Evolutionary conservation across 2,329 filamentous ascomycete species (phyloP).

Genomic region (Clarireedia paspali): DNA sequence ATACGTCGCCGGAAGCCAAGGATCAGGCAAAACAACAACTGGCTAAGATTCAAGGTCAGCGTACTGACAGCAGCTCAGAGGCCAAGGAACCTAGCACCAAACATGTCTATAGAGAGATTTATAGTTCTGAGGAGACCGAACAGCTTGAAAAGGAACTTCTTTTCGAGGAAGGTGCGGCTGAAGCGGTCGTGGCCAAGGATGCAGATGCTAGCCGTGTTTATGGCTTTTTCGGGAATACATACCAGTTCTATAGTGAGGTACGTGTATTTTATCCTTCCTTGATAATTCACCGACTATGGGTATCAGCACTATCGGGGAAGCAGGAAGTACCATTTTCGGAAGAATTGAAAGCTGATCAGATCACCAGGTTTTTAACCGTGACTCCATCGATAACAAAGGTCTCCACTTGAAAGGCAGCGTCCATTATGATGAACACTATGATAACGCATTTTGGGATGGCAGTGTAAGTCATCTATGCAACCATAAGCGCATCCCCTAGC

Average conservation of each 20-base stretch:
- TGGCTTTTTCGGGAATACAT: slow-evolving; percentile 42
- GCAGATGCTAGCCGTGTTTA: slow-evolving; percentile 40
- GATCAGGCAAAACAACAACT: not conserved
- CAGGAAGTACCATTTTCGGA: not conserved
- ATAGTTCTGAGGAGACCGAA: slow-evolving; percentile 10
- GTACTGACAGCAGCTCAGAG: not conserved
- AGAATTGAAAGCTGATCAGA: not conserved
- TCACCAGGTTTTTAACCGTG: slow-evolving; percentile 37
- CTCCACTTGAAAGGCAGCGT: slow-evolving; percentile 44
- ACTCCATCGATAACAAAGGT: slow-evolving; percentile 44
- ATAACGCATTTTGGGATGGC: slow-evolving; percentile 46
- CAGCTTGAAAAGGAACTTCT: slow-evolving; percentile 12
- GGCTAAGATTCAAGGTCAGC: not conserved
- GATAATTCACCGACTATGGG: not conserved
- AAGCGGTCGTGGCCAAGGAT: not conserved
- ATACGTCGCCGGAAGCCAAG: not conserved
- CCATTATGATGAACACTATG: slow-evolving; percentile 32
- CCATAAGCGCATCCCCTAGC: too few relatives aligned
- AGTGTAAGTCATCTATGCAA: not conserved
- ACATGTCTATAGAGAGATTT: not conserved
- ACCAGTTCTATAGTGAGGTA: slow-evolving; percentile 40
- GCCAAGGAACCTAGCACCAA: not conserved
- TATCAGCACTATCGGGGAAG: too few relatives aligned
- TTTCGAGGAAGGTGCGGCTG: slow-evolving; percentile 9
- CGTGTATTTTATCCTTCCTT: not conserved